These are phyloP conservation scores for Somion occarium DNA, from an alignment of 1,284 basidiomycete genomes.

Conservation along the genomic window DNA sequence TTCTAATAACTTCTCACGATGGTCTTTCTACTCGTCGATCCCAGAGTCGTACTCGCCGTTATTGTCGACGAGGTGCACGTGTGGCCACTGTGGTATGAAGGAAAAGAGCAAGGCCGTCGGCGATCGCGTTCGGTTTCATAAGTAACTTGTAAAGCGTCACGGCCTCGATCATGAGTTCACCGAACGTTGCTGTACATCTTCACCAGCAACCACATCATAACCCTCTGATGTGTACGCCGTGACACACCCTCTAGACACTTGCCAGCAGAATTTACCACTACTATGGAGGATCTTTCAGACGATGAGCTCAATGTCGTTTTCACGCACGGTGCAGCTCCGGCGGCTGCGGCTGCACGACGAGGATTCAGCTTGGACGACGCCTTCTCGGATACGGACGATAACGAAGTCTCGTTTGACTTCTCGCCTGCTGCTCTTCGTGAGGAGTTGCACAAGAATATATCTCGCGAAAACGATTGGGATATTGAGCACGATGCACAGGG, in stretches of 20 bases:
- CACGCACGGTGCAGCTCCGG: conserved; percentile 3
- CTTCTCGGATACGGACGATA: conserved; percentile 56
- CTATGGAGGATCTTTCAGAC: conserved; percentile 13
- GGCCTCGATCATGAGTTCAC: neutral
- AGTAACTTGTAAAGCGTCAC: neutral
- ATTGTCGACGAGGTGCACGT: neutral
- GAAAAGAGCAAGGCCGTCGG: neutral
- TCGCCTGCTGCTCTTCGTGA: conserved; percentile 51
- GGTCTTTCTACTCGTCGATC: neutral
- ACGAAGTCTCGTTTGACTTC: conserved; percentile 44
- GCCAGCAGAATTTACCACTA: neutral
- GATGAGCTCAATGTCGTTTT: conserved; percentile 11
- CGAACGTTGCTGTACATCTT: neutral
- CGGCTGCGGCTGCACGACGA: conserved; percentile 2
- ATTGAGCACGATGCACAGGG: conserved; percentile 16
- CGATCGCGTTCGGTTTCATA: neutral
- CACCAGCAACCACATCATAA: neutral
- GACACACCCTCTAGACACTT: neutral
- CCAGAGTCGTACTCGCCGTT: neutral
- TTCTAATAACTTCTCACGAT: neutral
- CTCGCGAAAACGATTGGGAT: conserved; percentile 14
- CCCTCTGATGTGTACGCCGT: neutral
- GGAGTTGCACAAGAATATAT: conserved; percentile 49
- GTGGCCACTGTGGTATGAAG: neutral
- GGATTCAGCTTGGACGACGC: conserved; percentile 60